A percentile compares a stretch with the other conserved stretches of the same genome.
Conservation (phyloP, 257 asterid genomes). For the Verbena officinalis region DNA sequence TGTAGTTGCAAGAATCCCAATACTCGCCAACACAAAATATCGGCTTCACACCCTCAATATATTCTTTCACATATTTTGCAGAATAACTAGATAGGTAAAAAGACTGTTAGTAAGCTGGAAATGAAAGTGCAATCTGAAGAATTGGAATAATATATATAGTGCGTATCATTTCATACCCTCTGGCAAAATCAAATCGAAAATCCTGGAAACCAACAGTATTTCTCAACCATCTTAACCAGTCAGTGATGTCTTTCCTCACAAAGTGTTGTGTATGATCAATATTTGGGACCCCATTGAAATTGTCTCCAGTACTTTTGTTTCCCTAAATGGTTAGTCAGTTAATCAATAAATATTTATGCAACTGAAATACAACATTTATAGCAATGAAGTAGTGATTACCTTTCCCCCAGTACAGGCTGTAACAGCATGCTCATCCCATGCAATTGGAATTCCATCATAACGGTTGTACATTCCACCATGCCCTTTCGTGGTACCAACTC, state of each 20-base stretch:
- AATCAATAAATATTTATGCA: too few relatives aligned
- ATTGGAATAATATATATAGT: too few relatives aligned
- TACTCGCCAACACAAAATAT: slow-evolving; percentile 88
- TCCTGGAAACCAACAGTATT: slow-evolving; percentile 84
- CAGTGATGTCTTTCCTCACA: slow-evolving; percentile 66
- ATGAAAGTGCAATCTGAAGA: too few relatives aligned
- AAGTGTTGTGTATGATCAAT: slow-evolving; percentile 83
- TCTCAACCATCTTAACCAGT: slow-evolving; percentile 86
- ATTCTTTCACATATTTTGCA: slow-evolving; percentile 82
- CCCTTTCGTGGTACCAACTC: slow-evolving; percentile 81
- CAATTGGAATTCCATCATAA: slow-evolving; percentile 83
- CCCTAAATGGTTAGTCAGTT: slow-evolving; percentile 55
- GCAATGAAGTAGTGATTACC: slow-evolving; percentile 42
- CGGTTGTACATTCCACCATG: slow-evolving; percentile 91
- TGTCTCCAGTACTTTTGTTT: too few relatives aligned
- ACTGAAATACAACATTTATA: too few relatives aligned
- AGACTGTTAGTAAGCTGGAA: too few relatives aligned
- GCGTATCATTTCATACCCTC: too few relatives aligned
- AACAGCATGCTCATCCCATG: slow-evolving; percentile 95
- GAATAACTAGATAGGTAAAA: too few relatives aligned
- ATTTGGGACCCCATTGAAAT: slow-evolving; percentile 88
- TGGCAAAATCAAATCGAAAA: slow-evolving; percentile 89
- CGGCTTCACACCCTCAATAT: slow-evolving; percentile 73
- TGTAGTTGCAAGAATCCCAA: slow-evolving; percentile 97
- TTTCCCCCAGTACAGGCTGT: slow-evolving; percentile 90